Base-by-base conservation (phyloP, 2,329 filamentous ascomycete species). In the Emmonsiellopsis sp. region DNA sequence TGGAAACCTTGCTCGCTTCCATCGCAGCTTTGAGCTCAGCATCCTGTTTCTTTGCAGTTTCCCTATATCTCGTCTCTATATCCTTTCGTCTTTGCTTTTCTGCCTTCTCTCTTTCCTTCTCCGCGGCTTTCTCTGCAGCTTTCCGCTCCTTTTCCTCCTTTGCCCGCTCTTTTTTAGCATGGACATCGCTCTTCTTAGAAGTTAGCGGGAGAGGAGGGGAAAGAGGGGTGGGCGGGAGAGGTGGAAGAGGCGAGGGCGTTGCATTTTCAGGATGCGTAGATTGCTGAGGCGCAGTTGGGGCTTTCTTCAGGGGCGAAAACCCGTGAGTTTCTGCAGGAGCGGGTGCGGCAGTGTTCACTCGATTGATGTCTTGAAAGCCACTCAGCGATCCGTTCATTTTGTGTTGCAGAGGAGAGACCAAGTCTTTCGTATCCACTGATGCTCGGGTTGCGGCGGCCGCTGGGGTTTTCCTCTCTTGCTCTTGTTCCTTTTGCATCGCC, bases 401-500 rank as follows among this genome's bases (percentile, higher is more conserved):
- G 8, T 32, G n/a, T 11, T 52, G 31, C 2, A 44, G 32, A 57
- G 40, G 11, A 45, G 50, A 31, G 5, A 53, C 53, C 1, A 63
- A 13, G 10, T 70, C 65, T 9, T 64, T 63, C 7, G 62, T 17
- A 49, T 86, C 68, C 78, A 84, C 63, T 76, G 71, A 67, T 55
- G 63, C 71, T 31, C 63, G 69, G 32, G 17, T 27, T 32, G 11
- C 10, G 13, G 46, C 10, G 34, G 33, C 21, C 43, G 60, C 49
- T 2, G 65, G 54, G 10, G 64, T 62, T 39, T 77, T 70, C 9
- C 85, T 85, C 67, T 95, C 90, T 46, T 82, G 85, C 62, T 94
- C 90, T 66, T 94, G 87, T 69, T 97, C 91, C 53, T 83, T 84
- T 63, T 81, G 74, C 62, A 86, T 77, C 2, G 81, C 82, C 64